Evolutionary conservation across 1,284 basidiomycete genomes (phyloP).

Genomic region (Pholiota adiposa): DNA sequence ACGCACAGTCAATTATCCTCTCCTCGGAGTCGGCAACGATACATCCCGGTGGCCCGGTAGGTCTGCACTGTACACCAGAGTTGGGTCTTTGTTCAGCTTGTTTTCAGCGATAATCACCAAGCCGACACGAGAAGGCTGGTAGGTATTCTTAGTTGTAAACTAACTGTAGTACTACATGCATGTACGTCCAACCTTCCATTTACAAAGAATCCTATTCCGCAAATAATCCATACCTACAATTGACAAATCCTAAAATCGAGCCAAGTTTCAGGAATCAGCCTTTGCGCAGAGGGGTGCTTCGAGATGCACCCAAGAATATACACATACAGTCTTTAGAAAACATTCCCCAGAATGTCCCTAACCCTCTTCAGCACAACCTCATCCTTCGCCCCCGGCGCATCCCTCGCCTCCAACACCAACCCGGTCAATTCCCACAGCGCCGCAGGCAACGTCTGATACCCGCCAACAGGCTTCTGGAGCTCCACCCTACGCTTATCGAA

Average conservation of each 20-base stretch:
- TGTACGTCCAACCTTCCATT: background rate
- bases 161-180: too few species aligned
- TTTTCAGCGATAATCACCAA: background rate
- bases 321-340: slow-evolving; percentile 18
- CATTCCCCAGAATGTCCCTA: slow-evolving; percentile 33
- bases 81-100: background rate
- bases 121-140: background rate
- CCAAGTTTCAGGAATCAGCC: too few species aligned
- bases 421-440: slow-evolving; percentile 43
- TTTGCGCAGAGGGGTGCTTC: too few species aligned
- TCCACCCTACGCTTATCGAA: slow-evolving; percentile 38
- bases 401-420: slow-evolving; percentile 38
- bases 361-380: slow-evolving; percentile 37
- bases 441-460: slow-evolving; percentile 38
- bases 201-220: too few species aligned
- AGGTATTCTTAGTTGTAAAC: background rate
- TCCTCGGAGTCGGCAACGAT: background rate
- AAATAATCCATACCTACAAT: too few species aligned
- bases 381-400: slow-evolving; percentile 30
- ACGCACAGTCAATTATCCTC: too few species aligned
- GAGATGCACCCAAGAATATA: too few species aligned
- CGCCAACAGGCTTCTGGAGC: slow-evolving; percentile 39
- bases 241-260: too few species aligned
- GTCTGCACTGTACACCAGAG: background rate
- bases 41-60: background rate